Evolutionary conservation across 768 basidiomycete genomes (phyloP).

Genomic region (Tricholoma bakamatsutake): DNA sequence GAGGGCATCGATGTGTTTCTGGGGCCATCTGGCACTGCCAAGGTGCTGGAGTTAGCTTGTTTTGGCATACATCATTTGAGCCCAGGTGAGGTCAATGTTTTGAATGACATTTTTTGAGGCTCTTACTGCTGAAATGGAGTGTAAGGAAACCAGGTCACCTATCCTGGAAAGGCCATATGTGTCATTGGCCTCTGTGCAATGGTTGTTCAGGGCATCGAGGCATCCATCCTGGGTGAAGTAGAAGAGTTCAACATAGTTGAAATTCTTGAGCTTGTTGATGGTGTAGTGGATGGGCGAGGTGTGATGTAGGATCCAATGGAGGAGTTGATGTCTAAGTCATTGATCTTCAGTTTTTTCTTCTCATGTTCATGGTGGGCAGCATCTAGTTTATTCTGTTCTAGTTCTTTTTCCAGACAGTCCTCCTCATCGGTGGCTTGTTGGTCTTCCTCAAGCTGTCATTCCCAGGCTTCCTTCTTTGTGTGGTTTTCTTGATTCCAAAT

Average conservation of each 20-base stretch:
- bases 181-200: slow-evolving; percentile 2
- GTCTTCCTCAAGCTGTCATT: no score
- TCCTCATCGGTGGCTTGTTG: no score
- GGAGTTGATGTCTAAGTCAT: neutral
- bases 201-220: neutral
- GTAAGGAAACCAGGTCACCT: slow-evolving; percentile 7
- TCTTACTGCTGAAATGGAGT: slow-evolving; percentile 8
- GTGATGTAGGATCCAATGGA: neutral
- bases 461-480: no score
- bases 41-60: slow-evolving; percentile 7
- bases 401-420: neutral
- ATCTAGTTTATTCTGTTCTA: neutral
- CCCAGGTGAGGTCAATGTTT: slow-evolving; percentile 15
- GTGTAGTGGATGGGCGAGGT: slow-evolving; percentile 6
- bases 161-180: slow-evolving; percentile 9
- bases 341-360: neutral
- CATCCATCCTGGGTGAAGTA: slow-evolving; percentile 11
- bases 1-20: slow-evolving; percentile 1
- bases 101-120: slow-evolving; percentile 8
- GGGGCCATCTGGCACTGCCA: neutral
- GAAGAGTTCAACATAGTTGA: slow-evolving; percentile 9
- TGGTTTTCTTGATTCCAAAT: no score
- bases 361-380: neutral
- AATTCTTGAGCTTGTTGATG: slow-evolving; percentile 7
- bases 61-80: slow-evolving; percentile 14